Percentiles rank a stretch among this genome's conserved stretches.
These are phyloP conservation scores for Gentiana macrophylla DNA, from an alignment of 257 asterid species.

Conservation along the genomic window DNA sequence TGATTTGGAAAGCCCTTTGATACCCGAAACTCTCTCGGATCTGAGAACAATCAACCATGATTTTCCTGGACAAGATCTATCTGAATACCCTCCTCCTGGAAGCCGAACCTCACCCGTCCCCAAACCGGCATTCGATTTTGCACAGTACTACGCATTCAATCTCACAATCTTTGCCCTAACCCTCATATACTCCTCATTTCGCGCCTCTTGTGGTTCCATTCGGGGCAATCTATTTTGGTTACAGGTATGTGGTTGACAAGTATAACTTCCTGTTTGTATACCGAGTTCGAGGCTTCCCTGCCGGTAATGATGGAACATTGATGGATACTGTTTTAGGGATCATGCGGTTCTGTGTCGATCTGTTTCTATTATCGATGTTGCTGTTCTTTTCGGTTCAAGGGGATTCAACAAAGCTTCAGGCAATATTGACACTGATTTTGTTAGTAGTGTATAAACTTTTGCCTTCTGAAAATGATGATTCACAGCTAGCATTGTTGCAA, in stretches of 20 bases:
- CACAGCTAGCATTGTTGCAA: conserved; percentile 62
- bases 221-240: conserved; percentile 87
- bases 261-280: conserved; percentile 91
- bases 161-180: conserved; percentile 95
- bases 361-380: conserved; percentile 72
- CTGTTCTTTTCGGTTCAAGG: conserved; percentile 77
- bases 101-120: conserved; percentile 98
- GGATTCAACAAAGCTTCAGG: conserved; percentile 85
- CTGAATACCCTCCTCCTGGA: conserved; percentile 92
- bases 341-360: conserved; percentile 75
- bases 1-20: conserved; percentile 60
- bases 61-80: conserved; percentile 58
- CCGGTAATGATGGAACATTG: conserved; percentile 94
- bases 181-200: conserved; percentile 71
- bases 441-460: conserved; percentile 69
- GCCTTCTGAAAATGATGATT: conserved; percentile 48
- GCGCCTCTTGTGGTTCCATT: conserved; percentile 97
- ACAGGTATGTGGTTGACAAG: conserved; percentile 85
- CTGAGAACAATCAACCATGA: conserved; percentile 34
- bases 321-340: conserved; percentile 78
- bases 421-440: conserved; percentile 80
- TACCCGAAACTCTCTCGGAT: conserved; percentile 44
- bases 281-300: conserved; percentile 92
- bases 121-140: conserved; percentile 82
- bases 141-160: conserved; percentile 89